Base-by-base conservation (phyloP, 139 green algal genomes). In the Chlorella sorokiniana region DNA sequence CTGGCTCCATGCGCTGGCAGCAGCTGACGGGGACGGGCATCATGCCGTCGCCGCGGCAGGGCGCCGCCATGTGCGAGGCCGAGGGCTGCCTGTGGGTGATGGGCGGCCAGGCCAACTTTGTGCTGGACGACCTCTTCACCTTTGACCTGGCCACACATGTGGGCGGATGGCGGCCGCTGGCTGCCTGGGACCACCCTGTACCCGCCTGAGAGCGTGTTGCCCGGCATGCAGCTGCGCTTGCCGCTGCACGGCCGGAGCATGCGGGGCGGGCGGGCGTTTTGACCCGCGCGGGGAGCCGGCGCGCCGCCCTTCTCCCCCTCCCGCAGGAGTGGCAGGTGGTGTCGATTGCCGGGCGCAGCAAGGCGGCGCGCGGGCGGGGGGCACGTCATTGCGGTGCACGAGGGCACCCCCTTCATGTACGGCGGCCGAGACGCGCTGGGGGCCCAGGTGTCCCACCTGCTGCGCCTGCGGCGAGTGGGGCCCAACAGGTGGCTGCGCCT, bases 91-190 rank as follows among this genome's bases (percentile, higher is more conserved):
- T 96, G 54, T 94, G 90, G 63, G 48, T 97, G 31, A 87, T 94
- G 76, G 94, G 93, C 31, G 94, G 94, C n/a, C 51, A 74, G n/a
- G 92, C 89, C 82, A 95, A 96, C 87, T 96, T 97, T 69, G 90
- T 96, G 71, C 84, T 96, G 74, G 90, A 95, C 41, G 94, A 97
- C 86, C 77, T 96, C 16, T 69, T 27, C 27, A 41, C 38, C 6
- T 69, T 44, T 29, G n/a, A 45, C 27, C 14, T 83, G 11, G 78
- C 70, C 29, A 42, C 29, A 23, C 51, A 67, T 33, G 41, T 31
- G 37, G 23, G 59, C 33, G 40, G 56, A 22, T 65, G 25, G 52
- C 44, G 51, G n/a, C n/a, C n/a, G n/a, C n/a, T n/a, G 62, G 35
- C 20, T 71, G 64, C 64, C 35, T 71, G n/a, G n/a, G n/a, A n/a